Conservation (phyloP, 352 stramenopile species). For the Phytopythium vexans region DNA sequence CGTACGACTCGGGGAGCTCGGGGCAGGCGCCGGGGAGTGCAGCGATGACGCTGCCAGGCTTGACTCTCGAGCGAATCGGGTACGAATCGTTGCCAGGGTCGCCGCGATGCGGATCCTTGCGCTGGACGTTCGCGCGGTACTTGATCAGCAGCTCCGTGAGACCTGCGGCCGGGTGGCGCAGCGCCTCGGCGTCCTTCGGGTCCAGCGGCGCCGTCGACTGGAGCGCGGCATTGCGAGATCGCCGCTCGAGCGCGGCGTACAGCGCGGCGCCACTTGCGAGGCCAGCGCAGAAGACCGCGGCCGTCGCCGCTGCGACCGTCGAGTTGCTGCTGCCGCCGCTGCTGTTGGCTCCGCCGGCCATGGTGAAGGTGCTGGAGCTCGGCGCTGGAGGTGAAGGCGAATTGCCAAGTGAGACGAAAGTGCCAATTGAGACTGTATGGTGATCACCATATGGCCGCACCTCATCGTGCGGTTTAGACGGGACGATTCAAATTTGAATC, state of each 20-base stretch:
- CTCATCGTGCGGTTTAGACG: neutral
- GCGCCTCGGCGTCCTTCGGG: slow-evolving; percentile 35
- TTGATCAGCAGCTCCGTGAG: slow-evolving; percentile 56
- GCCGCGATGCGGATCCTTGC: slow-evolving; percentile 23
- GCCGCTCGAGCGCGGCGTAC: slow-evolving; percentile 33
- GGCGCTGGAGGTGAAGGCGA: neutral
- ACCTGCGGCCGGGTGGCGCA: slow-evolving; percentile 34
- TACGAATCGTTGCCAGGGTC: slow-evolving; percentile 28
- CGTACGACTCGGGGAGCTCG: slow-evolving; percentile 51
- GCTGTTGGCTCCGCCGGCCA: no score
- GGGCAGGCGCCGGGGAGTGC: slow-evolving; percentile 41
- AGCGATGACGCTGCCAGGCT: slow-evolving; percentile 40
- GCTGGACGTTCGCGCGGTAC: slow-evolving; percentile 58
- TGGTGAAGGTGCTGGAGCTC: neutral
- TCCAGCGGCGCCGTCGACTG: slow-evolving; percentile 34
- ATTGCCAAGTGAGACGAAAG: neutral
- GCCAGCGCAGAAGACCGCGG: slow-evolving; percentile 38
- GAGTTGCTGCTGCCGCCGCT: no score
- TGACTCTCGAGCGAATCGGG: slow-evolving; percentile 31
- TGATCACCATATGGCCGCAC: neutral
- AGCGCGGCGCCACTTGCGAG: slow-evolving; percentile 35
- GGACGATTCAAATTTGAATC: slow-evolving; percentile 3
- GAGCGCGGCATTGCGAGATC: slow-evolving; percentile 22
- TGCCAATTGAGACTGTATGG: neutral
- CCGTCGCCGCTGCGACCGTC: slow-evolving; percentile 12